A percentile compares a stretch with the other conserved stretches of the same genome.
phyloP scores from a whole-genome alignment of 352 stramenopile genomes.

The Globisporangium paddicum region DNA sequence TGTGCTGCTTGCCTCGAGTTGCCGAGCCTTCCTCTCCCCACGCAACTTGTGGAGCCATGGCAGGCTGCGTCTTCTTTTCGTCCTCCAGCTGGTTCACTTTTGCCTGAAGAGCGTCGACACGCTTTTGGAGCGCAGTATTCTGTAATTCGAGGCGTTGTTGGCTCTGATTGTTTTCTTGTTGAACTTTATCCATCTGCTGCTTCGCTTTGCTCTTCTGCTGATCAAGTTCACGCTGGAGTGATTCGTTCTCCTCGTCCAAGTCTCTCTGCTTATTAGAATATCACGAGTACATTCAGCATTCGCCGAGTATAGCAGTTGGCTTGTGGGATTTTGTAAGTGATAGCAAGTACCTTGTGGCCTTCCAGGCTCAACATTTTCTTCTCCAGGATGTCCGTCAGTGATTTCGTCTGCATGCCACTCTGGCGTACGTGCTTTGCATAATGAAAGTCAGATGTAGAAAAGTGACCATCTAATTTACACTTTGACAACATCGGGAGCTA shows the following conservation, averaged over 20 bases:
- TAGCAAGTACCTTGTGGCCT: slow-evolving; percentile 14
- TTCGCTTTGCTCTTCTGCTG: slow-evolving; percentile 10
- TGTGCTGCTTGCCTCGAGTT: not conserved
- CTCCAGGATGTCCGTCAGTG: slow-evolving; percentile 12
- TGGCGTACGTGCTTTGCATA: slow-evolving; percentile 6
- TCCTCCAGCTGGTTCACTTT: slow-evolving; percentile 14
- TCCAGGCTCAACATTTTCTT: slow-evolving; percentile 12
- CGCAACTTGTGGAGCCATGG: slow-evolving; percentile 1
- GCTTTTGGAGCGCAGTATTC: slow-evolving; percentile 20
- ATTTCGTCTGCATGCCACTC: slow-evolving; percentile 12
- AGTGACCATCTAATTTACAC: slow-evolving; percentile 1
- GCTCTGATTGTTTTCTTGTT: slow-evolving; percentile 14
- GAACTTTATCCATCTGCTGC: slow-evolving; percentile 13
- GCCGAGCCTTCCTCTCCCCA: slow-evolving; percentile 4
- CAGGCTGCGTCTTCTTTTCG: slow-evolving; percentile 5
- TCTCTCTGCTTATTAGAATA: slow-evolving; percentile 15
- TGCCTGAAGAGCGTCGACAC: slow-evolving; percentile 24
- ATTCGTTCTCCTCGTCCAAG: slow-evolving; percentile 22
- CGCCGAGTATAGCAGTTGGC: too few species aligned
- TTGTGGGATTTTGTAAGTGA: too few species aligned
- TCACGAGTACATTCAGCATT: not conserved
- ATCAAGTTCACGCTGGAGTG: slow-evolving; percentile 25
- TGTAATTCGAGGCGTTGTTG: slow-evolving; percentile 16
- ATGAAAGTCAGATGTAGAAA: not conserved
- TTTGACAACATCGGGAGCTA: not conserved